Evolutionary conservation across 306 rosid genomes (phyloP).

Genomic region (Astragalus membranaceus): DNA sequence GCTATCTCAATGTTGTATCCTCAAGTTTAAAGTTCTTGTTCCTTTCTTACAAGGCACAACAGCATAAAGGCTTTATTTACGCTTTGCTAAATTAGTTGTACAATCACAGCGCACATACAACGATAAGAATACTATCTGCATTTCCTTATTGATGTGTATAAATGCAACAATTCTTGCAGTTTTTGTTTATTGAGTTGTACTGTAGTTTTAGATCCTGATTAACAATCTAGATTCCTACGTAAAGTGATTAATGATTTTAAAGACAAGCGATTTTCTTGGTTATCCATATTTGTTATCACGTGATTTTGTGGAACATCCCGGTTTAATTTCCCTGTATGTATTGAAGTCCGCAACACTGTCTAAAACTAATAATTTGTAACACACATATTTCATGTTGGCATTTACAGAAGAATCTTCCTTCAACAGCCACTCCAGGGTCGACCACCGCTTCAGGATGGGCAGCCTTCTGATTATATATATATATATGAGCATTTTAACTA

Average conservation of each 20-base stretch:
- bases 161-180: background rate
- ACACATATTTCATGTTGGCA: background rate
- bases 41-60: constrained; percentile 7
- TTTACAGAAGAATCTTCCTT: constrained; percentile 78
- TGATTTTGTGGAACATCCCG: too few species aligned
- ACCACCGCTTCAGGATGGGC: constrained; percentile 94
- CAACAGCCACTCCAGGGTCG: constrained; percentile 56
- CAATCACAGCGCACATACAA: background rate
- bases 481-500: constrained; percentile 37
- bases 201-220: constrained; percentile 3
- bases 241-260: background rate
- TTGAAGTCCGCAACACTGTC: background rate
- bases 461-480: constrained; percentile 63
- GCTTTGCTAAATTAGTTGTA: background rate
- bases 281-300: too few species aligned
- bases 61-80: background rate
- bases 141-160: background rate
- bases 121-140: background rate
- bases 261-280: constrained; percentile 3
- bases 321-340: background rate
- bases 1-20: background rate
- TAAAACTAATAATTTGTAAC: background rate
- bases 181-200: background rate
- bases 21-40: background rate
- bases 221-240: constrained; percentile 2